Base-by-base conservation (phyloP, 2,329 filamentous ascomycete species). In the Fusarium compactum region DNA sequence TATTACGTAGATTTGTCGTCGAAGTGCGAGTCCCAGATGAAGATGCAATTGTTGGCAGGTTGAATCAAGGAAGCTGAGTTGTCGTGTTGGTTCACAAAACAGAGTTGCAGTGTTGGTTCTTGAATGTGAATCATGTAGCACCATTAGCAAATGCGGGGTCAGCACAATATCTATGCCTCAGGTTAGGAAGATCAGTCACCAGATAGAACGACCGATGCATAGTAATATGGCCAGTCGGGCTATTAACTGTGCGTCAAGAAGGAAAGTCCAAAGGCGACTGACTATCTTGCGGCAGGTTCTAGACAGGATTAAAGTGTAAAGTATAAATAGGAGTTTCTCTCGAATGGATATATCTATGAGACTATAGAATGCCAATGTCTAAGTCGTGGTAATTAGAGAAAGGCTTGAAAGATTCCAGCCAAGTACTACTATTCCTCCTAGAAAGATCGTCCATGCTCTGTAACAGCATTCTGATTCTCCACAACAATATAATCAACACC, bases 391-490 rank as follows among this genome's bases (percentile, higher is more conserved):
- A 24, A 5, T 5, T 24, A 24, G 5, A 24, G 5, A 24, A 5
- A 24, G 22, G 22, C 22, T 24, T 24, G 22, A 24, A 24, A 24
- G 22, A 5, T n/a, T n/a, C n/a, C n/a, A n/a, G n/a, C n/a, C n/a
- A 24, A 24, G 5, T 24, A 1, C 24, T 6, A 24, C 24, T 6
- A 5, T 24, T 24, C 24, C 5, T 24, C 24, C 24, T 24, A 25
- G 14, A 64, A 64, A 1, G 20, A 48, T 1, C 58, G 43, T 0
- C 61, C 61, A 57, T 64, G 61, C 9, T 63, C 61, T 0, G 24
- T 57, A 3, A 64, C 50, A 14, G 61, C 43, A 8, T 63, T 64
- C 18, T 64, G 61, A 3, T 64, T 64, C 8, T 64, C 58, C 9
- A 64, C 58, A 24, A 57, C 20, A 5, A 64, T 63, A 10, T 64